phyloP scores from a whole-genome alignment of 140 eudicot species.

The Oenanthe javanica region DNA sequence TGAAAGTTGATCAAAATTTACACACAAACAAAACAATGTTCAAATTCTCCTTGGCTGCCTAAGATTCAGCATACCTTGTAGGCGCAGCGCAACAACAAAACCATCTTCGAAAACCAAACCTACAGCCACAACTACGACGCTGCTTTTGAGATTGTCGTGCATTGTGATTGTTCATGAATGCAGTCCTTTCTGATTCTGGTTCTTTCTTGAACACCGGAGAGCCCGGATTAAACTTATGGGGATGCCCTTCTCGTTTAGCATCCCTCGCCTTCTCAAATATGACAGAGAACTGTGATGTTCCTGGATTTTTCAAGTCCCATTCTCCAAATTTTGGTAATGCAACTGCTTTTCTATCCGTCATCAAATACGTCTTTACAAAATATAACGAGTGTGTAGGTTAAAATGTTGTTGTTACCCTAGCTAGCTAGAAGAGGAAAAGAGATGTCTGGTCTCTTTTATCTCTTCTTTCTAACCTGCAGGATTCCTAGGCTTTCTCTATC shows the following conservation, averaged over 20 bases:
- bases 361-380: neutral
- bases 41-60: neutral
- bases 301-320: conserved; percentile 49
- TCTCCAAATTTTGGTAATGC: conserved; percentile 49
- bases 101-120: neutral
- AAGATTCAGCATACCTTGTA: neutral
- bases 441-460: neutral
- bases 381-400: neutral
- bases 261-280: conserved; percentile 37
- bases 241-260: conserved; percentile 23
- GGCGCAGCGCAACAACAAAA: conserved; percentile 7
- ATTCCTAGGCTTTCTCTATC: neutral
- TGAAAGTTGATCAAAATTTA: neutral
- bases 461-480: neutral
- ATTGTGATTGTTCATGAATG: neutral
- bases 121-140: neutral
- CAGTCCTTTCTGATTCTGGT: neutral
- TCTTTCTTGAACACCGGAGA: neutral
- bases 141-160: neutral
- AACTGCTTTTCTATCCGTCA: conserved; percentile 1
- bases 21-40: neutral
- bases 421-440: neutral
- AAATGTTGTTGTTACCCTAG: neutral
- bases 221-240: neutral
- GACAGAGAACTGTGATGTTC: conserved; percentile 27